Base-by-base conservation (phyloP, 75 land plant species). In the Isoetes taiwanensis region DNA sequence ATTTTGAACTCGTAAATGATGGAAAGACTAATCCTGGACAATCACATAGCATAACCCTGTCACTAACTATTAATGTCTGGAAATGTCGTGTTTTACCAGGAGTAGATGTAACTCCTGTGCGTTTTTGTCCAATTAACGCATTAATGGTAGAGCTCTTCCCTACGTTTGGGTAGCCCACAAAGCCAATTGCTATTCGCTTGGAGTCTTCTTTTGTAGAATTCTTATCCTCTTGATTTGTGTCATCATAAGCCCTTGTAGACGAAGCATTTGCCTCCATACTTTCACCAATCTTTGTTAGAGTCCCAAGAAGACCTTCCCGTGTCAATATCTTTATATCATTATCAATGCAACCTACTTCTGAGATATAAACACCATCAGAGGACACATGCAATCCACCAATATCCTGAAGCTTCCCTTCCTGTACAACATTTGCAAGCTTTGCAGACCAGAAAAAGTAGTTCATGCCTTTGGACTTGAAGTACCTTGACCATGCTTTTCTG, bases 161-260 rank as follows among this genome's bases (percentile, higher is more conserved):
- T 30, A 93, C 98, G 71, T 93, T 94, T n/a, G 99, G 99, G 65
- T 94, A 94, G 6, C 99, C 99, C 37, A 93, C 95, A 76, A 93
- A 93, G 27, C 98, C 98, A 8, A 93, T 89, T 37, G 78, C 64
- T 4, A 81, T 88, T 50, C 64, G 75, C 62, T 63, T 76, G 16
- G 58, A 28, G 9, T 9, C n/a, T 3, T 29, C 38, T 37, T 26
- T 34, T 29, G 61, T 33, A 34, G 52, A 24, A 10, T 39, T 24
- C 32, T 28, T 30, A 28, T 41, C 30, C 16, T 31, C 41, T 11
- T 10, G 11, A 21, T 52, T 72, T 33, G 33, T 48, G 3, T 28
- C 32, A 29, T 12, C 29, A 48, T 50, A 19, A 43, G 52, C 61
- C 25, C n/a, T n/a, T n/a, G n/a, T n/a, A n/a, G n/a, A n/a, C n/a